Base-by-base conservation (phyloP, 179 eudicot species). In the Nepenthes alata region DNA sequence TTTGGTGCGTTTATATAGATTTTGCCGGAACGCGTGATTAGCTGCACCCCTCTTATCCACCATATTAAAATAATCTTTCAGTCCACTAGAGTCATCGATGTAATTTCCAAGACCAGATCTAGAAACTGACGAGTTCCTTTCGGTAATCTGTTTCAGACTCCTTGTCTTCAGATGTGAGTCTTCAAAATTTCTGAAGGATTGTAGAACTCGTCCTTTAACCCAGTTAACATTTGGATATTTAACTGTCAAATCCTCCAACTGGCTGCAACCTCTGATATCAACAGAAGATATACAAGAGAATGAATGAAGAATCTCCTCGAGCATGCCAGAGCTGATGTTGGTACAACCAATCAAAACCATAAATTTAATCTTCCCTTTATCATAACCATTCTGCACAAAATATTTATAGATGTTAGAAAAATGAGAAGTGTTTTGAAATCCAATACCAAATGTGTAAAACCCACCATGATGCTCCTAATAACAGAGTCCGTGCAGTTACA, bases 201-300 rank as follows among this genome's bases (percentile, higher is more conserved):
- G 72, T 3, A 64, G 36, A 58, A 44, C 67, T 35, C 74, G 76
- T 60, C 72, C 80, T 73, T 53, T 76, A 14, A 84, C 77, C 98
- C 98, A 91, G 57, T 59, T 83, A 25, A 91, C 76, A 70, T 78
- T 69, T 61, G 95, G 89, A 76, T 65, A 89, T 67, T 71, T 91
- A 45, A 48, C 62, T 37, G 75, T 68, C 77, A 91, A 63, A 62
- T 89, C 93, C 62, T 80, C 88, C 49, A 91, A 80, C 73, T 91
- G 98, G 74, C 74, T 70, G 73, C 98, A 91, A 54, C 93, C 96
- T 86, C 95, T 80, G 65, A 91, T 85, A 78, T 91, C 95, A 62
- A 91, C 68, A 60, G 66, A 75, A 47, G 85, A 80, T 74, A 89
- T 68, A 68, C 49, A 67, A 57, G 85, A 73, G 70, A 91, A 83